A percentile compares a stretch with the other conserved stretches of the same genome.
Evolutionary conservation across 2,329 filamentous ascomycete species (phyloP).

Genomic region (Leptographium galeiforme): DNA sequence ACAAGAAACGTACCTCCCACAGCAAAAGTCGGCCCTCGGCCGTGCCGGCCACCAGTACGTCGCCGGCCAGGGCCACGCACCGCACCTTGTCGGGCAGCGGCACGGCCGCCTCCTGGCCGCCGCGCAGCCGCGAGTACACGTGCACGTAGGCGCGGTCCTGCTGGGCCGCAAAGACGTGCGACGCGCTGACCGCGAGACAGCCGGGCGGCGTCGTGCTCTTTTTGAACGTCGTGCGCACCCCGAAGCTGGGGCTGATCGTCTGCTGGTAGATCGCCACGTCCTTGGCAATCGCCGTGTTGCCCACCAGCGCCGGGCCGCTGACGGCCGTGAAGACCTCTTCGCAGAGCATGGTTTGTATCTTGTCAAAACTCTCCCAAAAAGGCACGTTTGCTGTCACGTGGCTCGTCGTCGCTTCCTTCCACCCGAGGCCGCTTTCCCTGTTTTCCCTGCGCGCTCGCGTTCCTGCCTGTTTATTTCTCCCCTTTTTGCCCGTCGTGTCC

Average conservation of each 20-base stretch:
- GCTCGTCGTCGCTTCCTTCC: neutral
- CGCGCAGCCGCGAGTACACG: constrained; percentile 73
- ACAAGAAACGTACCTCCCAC: constrained; percentile 65
- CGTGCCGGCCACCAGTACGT: constrained; percentile 68
- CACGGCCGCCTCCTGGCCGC: constrained; percentile 77
- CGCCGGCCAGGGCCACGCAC: constrained; percentile 58
- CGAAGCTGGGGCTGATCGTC: constrained; percentile 62
- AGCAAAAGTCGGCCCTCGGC: constrained; percentile 73
- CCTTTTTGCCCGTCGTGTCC: neutral
- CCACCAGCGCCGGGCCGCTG: constrained; percentile 41
- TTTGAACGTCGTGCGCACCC: constrained; percentile 72
- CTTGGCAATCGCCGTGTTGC: constrained; percentile 52
- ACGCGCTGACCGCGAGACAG: constrained; percentile 64
- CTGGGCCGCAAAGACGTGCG: constrained; percentile 85
- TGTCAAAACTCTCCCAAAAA: no score
- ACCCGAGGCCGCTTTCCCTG: no score
- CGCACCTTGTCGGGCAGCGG: constrained; percentile 80
- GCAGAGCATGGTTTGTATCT: constrained; percentile 32
- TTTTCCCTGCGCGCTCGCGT: neutral
- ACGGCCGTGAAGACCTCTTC: constrained; percentile 48
- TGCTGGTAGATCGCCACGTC: constrained; percentile 83
- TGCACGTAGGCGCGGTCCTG: constrained; percentile 84
- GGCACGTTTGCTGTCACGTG: neutral
- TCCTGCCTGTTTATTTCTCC: neutral
- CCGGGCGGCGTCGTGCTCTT: constrained; percentile 75